These are phyloP conservation scores for Paecilomyces formosus DNA, from an alignment of 2,329 filamentous ascomycete species.

Conservation along the genomic window DNA sequence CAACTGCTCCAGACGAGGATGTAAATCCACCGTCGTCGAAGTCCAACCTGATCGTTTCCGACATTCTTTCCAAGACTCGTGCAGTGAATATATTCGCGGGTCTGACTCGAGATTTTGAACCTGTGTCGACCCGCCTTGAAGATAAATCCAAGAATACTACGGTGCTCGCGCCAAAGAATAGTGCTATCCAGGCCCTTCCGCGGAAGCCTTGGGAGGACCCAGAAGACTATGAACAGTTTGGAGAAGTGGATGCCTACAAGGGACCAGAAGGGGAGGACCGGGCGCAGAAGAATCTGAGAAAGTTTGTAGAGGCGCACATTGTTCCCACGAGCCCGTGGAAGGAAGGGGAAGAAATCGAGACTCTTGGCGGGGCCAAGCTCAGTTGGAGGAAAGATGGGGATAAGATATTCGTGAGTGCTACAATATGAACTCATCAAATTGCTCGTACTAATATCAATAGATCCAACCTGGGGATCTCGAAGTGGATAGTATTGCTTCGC, in stretches of 20 bases:
- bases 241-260: constrained; percentile 61
- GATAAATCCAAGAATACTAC: constrained; percentile 64
- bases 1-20: constrained; percentile 8
- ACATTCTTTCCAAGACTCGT: constrained; percentile 73
- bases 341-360: constrained; percentile 58
- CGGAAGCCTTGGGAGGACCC: constrained; percentile 68
- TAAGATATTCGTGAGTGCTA: constrained; percentile 53
- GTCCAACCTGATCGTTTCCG: constrained; percentile 61
- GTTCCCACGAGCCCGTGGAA: constrained; percentile 69
- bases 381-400: constrained; percentile 72
- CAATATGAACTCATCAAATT: background rate
- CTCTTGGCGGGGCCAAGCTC: constrained; percentile 60
- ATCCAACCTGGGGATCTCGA: constrained; percentile 69
- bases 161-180: constrained; percentile 80
- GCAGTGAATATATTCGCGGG: constrained; percentile 78
- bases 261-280: constrained; percentile 67
- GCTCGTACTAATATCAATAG: constrained; percentile 14
- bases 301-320: constrained; percentile 82
- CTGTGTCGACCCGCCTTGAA: constrained; percentile 62
- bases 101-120: constrained; percentile 66
- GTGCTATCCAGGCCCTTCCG: constrained; percentile 66
- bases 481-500: constrained; percentile 64
- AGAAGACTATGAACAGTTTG: constrained; percentile 61
- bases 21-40: background rate
- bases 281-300: constrained; percentile 65